These are phyloP conservation scores for Macrophomina tecta DNA, from an alignment of 2,329 filamentous ascomycete genomes.

Conservation along the genomic window DNA sequence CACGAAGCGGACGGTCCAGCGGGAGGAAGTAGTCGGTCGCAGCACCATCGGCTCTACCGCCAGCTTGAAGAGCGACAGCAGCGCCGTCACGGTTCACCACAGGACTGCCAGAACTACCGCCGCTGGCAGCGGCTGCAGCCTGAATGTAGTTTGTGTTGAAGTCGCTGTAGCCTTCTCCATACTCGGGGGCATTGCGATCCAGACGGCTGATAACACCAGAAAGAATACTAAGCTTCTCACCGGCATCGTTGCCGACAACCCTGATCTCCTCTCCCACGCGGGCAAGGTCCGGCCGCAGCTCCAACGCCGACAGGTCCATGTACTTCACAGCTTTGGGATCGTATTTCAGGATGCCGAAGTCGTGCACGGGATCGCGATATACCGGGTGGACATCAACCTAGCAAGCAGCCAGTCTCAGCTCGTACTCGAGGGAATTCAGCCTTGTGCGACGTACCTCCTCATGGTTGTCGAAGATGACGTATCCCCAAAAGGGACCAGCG, in stretches of 20 bases:
- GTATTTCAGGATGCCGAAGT: conserved; percentile 96
- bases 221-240: conserved; percentile 96
- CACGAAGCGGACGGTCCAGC: conserved; percentile 85
- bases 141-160: conserved; percentile 98
- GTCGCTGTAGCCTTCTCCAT: conserved; percentile 96
- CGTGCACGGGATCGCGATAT: conserved; percentile 97
- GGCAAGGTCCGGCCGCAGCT: conserved; percentile 83
- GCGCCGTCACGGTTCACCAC: conserved; percentile 95
- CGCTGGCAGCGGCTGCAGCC: conserved; percentile 93
- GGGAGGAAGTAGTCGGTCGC: conserved; percentile 98
- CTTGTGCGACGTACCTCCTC: conserved; percentile 64
- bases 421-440: not conserved
- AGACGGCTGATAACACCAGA: conserved; percentile 96
- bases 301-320: conserved; percentile 84
- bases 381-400: conserved; percentile 95
- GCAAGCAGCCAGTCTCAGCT: conserved; percentile 30
- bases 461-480: conserved; percentile 98
- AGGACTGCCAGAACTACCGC: conserved; percentile 96
- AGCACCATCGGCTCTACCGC: conserved; percentile 90
- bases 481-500: conserved; percentile 95
- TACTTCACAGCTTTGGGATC: conserved; percentile 96
- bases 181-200: conserved; percentile 95
- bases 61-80: conserved; percentile 91
- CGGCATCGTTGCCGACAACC: conserved; percentile 97
- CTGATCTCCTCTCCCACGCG: conserved; percentile 89